These are phyloP conservation scores for Zymoseptoria ardabiliae DNA, from an alignment of 2,329 filamentous ascomycete species.

Conservation along the genomic window DNA sequence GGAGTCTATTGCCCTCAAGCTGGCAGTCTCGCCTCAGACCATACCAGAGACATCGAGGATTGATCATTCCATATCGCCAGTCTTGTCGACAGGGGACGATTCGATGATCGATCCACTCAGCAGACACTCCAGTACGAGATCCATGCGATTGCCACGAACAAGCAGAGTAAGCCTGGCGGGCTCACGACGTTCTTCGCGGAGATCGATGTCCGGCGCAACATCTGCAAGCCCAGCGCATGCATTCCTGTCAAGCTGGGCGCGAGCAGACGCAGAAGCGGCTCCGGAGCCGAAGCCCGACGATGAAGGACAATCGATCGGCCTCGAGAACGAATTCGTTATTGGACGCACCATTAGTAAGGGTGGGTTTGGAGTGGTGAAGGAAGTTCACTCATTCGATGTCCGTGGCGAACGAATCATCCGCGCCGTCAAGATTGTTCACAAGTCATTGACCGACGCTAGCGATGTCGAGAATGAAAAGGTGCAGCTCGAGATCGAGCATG, in stretches of 20 bases:
- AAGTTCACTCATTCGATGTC: conserved; percentile 54
- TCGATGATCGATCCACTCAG: conserved; percentile 20
- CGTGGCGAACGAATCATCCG: conserved; percentile 45
- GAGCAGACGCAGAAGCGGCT: conserved; percentile 19
- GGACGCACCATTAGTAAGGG: conserved; percentile 59
- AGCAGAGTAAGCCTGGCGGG: conserved; percentile 15
- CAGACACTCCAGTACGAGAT: conserved; percentile 25
- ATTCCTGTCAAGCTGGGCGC: conserved; percentile 24
- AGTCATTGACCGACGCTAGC: conserved; percentile 47
- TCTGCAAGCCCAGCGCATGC: conserved; percentile 28
- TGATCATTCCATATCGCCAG: conserved; percentile 20
- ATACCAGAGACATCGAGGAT: conserved; percentile 24
- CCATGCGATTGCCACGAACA: conserved; percentile 17
- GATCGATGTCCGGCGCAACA: conserved; percentile 22
- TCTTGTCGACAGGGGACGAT: conserved; percentile 21
- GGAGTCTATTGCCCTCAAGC: conserved; percentile 24
- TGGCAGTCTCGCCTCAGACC: conserved; percentile 26
- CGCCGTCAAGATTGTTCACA: conserved; percentile 62
- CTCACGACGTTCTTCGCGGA: conserved; percentile 21
- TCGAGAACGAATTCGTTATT: conserved; percentile 55
- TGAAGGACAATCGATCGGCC: conserved; percentile 59
- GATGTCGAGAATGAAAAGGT: conserved; percentile 58
- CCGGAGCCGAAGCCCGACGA: conserved; percentile 50
- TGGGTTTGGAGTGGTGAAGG: conserved; percentile 60
- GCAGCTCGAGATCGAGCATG: conserved; percentile 61